Conservation (phyloP, 2,329 filamentous ascomycete species). For the Cladosporium oxysporum region DNA sequence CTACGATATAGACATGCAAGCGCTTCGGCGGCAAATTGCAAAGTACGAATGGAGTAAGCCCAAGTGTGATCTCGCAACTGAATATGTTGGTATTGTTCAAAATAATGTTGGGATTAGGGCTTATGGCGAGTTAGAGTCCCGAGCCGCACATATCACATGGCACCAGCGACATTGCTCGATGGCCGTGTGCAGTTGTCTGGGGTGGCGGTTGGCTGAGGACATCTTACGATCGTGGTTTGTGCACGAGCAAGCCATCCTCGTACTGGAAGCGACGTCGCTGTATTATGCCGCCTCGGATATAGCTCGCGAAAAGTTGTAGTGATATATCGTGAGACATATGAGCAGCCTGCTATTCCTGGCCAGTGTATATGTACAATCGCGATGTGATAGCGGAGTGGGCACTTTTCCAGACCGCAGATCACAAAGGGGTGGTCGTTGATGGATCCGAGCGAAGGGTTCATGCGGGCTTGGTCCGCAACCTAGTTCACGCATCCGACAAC, state of each 20-base stretch:
- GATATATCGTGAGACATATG: neutral
- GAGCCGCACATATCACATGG: neutral
- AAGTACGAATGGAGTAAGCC: neutral
- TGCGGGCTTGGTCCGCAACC: neutral
- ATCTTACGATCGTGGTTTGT: neutral
- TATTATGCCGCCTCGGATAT: neutral
- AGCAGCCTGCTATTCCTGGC: neutral
- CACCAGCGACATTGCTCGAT: neutral
- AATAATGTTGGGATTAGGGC: neutral
- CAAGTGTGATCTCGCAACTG: neutral
- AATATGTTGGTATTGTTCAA: neutral
- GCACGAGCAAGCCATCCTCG: neutral
- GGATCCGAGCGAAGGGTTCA: constrained; percentile 1
- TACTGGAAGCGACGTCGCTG: neutral
- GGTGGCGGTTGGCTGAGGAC: neutral
- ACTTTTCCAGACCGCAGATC: neutral
- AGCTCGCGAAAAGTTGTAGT: neutral
- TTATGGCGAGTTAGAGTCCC: neutral
- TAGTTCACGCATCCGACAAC: neutral
- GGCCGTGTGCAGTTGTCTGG: neutral
- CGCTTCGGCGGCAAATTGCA: neutral
- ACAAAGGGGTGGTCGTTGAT: neutral
- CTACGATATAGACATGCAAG: neutral
- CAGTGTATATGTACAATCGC: neutral
- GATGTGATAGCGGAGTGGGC: neutral